Base-by-base conservation (phyloP, 2,329 filamentous ascomycete species). In the Albifimbria verrucaria region DNA sequence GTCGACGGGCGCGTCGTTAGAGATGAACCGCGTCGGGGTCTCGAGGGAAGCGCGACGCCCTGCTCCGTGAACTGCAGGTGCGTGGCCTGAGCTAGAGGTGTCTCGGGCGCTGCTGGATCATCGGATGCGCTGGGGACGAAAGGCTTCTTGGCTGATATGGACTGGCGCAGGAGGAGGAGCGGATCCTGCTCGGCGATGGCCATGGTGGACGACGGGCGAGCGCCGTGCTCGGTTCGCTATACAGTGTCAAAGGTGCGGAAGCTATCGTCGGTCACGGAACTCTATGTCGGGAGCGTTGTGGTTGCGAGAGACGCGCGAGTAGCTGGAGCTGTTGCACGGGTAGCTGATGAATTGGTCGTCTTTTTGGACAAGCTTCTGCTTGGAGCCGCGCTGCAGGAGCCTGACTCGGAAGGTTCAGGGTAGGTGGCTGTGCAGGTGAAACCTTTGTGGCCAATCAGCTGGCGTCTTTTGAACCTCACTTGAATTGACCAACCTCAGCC, bases 11-110 rank as follows among this genome's bases (percentile, higher is more conserved):
- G 83, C 79, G 62, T 82, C 83, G 54, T 83, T 82, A n/a, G 90
- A 92, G 55, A 89, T 81, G 76, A 97, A 97, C 63, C 94, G 90
- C 60, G 94, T 99, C 10, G 87, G 80, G 15, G 82, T 80, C 49
- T 83, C 85, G 59, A 96, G 82, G 1, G 87, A 54, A 95, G 79
- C 6, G 85, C 78, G 52, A 85, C 77, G 56, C 82, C 80, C 50
- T 75, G 68, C 48, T 81, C 81, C 55, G 80, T 80, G 75, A 97
- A 94, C 61, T 85, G 85, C 53, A 96, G 80, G 66, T 92, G 85
- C 9, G 86, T 88, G n/a, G 92, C 91, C 65, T 85, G 76, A 49
- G 90, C 85, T 49, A 97, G 82, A 58, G 77, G 68, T 12, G 87
- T 83, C 62, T 88, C 80, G 51, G 78, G 74, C 23, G 80, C 80